phyloP scores from a whole-genome alignment of 1,139 yeast species.

The Diutina siamensis region DNA sequence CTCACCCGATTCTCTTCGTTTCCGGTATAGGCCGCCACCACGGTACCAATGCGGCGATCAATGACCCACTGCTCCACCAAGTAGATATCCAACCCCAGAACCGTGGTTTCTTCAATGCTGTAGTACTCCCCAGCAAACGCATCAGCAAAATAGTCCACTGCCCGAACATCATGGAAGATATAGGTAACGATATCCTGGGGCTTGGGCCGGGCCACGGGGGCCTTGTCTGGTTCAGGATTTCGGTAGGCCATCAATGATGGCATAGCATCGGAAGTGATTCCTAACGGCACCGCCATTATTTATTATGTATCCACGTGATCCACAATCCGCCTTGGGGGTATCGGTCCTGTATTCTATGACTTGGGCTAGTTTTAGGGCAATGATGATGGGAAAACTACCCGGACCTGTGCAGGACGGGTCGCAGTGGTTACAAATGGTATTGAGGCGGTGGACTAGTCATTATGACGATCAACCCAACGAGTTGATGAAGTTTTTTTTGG shows the following conservation, averaged over 20 bases:
- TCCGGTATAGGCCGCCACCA: conserved; percentile 79
- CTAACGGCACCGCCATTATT: not conserved
- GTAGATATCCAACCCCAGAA: conserved; percentile 74
- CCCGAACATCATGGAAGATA: conserved; percentile 40
- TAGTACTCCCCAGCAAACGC: conserved; percentile 32
- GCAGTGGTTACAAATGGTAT: no score
- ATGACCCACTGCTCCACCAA: conserved; percentile 92
- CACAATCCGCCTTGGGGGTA: no score
- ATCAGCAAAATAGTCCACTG: conserved; percentile 34
- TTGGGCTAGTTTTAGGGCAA: no score
- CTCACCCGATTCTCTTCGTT: conserved; percentile 49
- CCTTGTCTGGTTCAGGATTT: not conserved
- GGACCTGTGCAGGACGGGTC: no score
- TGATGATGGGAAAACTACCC: no score
- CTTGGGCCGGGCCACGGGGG: not conserved
- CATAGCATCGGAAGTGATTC: not conserved
- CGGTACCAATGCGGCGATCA: conserved; percentile 51
- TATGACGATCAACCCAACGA: no score
- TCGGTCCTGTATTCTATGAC: no score
- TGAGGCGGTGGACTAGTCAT: no score
- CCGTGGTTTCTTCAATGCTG: conserved; percentile 29
- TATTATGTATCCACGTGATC: not conserved
- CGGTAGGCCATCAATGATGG: not conserved
- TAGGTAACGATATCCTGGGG: conserved; percentile 26
- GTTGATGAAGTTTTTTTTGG: no score